Evolutionary conservation across 208 protist species (phyloP), one percentile per base, ranked within the genome.

Genomic region (Willaertia magna): DNA sequence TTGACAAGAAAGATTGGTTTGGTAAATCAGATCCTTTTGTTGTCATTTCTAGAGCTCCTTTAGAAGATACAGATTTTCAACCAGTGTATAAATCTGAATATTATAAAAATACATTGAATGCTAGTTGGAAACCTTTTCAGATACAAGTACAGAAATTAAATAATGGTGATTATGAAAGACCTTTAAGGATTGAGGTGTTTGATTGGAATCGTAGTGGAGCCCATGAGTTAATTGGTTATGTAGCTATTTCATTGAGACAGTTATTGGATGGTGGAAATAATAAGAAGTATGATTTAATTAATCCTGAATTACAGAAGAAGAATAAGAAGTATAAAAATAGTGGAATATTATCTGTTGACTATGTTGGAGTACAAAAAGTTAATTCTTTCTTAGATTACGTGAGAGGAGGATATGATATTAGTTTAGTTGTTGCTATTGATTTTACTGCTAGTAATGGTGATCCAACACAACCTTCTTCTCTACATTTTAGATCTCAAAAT

Each of bases 311-410:
- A 42, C 49, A 83, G 59, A 20, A 81, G 78, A 59, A 51, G 9
- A 84, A 49, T 4, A 86, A 81, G 26, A 14, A 75, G 0, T 88
- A 88, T 42, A 84, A n/a, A 2, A n/a, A 85, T 20, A 84, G 44
- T 46, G 87, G 87, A 20, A 75, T 11, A n/a, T 40, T 76, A 1
- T 6, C 34, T 0, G n/a, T 88, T 43, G 48, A 88, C 7, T 59
- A 55, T 6, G 34, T 88, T 1, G 12, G 1, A 26, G 40, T 88
- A 4, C 43, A 86, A 48, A 18, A 75, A 14, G 4, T 3, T 16
- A 49, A 82, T 46, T 76, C 89, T 34, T 93, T 93, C 79, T 20
- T 94, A 12, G 91, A 93, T 34, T 93, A 90, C 61, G 61, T 93
- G 11, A 3, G 16, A 20, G 87, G 85, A 40, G 91, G 91, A 39